Conservation (phyloP, 1,139 yeast genomes). For the Geotrichum bryndzae region DNA sequence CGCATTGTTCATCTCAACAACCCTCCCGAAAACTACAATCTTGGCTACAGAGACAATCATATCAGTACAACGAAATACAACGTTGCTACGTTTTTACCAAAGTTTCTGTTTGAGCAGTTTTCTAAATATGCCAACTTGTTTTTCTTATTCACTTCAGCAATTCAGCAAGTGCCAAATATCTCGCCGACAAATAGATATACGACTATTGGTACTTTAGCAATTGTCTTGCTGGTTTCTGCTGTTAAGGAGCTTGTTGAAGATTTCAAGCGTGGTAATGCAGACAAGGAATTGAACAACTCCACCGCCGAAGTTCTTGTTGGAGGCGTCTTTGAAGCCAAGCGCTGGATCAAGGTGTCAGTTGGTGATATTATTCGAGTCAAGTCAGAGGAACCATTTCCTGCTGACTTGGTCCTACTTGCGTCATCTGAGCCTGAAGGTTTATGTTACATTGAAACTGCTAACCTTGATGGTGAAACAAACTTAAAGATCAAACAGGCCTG, state of each 20-base stretch:
- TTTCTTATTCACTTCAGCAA: conserved; percentile 83
- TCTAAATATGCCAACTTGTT: conserved; percentile 95
- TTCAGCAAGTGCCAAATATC: conserved; percentile 95
- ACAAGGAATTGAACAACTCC: conserved; percentile 80
- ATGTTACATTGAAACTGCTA: conserved; percentile 96
- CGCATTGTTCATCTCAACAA: conserved; percentile 68
- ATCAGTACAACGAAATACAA: conserved; percentile 97
- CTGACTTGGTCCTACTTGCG: conserved; percentile 75
- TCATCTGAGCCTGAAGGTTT: conserved; percentile 98
- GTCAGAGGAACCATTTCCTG: conserved; percentile 91
- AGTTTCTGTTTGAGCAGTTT: conserved; percentile 91
- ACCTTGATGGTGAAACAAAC: conserved; percentile 96
- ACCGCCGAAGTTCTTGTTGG: conserved; percentile 64
- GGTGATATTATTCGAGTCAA: conserved; percentile 85
- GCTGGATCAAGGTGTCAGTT: conserved; percentile 85
- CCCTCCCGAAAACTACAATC: conserved; percentile 45
- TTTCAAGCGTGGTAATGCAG: conserved; percentile 80
- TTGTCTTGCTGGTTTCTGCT: conserved; percentile 86
- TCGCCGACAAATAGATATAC: conserved; percentile 96
- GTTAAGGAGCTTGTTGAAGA: conserved; percentile 89
- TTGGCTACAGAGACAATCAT: conserved; percentile 71
- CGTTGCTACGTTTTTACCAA: conserved; percentile 86
- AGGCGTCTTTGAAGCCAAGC: conserved; percentile 57
- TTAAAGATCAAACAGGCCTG: conserved; percentile 87
- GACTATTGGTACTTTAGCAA: conserved; percentile 81